phyloP scores from a whole-genome alignment of 495 filamentous ascomycete genomes.

The Penicillium subrubescens region DNA sequence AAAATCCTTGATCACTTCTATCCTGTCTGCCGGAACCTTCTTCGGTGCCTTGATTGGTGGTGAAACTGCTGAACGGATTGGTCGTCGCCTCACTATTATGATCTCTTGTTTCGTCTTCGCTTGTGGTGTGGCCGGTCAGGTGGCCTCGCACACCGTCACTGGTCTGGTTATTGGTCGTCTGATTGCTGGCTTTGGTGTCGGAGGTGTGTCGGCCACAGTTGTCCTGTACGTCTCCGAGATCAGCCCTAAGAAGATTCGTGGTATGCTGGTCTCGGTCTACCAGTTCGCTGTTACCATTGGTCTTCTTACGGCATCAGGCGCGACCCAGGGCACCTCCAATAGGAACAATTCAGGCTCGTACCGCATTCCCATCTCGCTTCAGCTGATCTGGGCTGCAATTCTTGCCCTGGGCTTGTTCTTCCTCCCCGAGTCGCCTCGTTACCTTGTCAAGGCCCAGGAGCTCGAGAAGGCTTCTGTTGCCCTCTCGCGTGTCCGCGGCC shows the following conservation, averaged over 20 bases:
- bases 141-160: too few relatives aligned
- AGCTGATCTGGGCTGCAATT: slow-evolving; percentile 63
- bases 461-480: slow-evolving; percentile 32
- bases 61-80: slow-evolving; percentile 63
- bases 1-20: slow-evolving; percentile 59
- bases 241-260: slow-evolving; percentile 59
- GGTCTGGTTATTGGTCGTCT: slow-evolving; percentile 51
- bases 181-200: slow-evolving; percentile 68
- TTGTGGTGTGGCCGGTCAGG: too few relatives aligned
- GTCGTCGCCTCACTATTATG: slow-evolving; percentile 29
- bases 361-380: slow-evolving; percentile 64
- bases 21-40: slow-evolving; percentile 72
- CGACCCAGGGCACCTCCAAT: slow-evolving; percentile 63
- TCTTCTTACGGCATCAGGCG: slow-evolving; percentile 65
- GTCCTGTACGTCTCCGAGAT: slow-evolving; percentile 68
- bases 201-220: slow-evolving; percentile 68
- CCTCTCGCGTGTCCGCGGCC: slow-evolving; percentile 38
- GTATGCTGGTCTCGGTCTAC: slow-evolving; percentile 63
- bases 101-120: too few relatives aligned
- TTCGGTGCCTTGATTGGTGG: slow-evolving; percentile 69
- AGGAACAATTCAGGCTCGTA: slow-evolving; percentile 61
- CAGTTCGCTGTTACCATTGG: slow-evolving; percentile 69
- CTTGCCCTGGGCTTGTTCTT: slow-evolving; percentile 64
- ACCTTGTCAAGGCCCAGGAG: slow-evolving; percentile 52
- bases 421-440: slow-evolving; percentile 73